Base-by-base conservation (phyloP, 2,329 filamentous ascomycete species). In the Macroventuria anomochaeta region DNA sequence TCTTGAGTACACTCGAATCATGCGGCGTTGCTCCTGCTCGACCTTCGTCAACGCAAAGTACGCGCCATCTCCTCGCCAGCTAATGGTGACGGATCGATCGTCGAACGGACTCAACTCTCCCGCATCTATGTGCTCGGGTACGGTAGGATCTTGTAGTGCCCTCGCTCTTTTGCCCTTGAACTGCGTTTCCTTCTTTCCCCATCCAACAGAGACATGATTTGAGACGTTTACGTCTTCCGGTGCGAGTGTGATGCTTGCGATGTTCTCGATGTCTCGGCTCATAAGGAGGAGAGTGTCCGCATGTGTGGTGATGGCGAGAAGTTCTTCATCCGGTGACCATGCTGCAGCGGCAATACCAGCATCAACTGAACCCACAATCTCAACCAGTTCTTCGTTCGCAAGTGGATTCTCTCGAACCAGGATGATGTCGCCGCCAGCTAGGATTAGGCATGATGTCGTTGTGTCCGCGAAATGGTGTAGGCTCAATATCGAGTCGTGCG, bases 111-210 rank as follows among this genome's bases (percentile, higher is more conserved):
- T 96, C 13, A 93, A 77, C 7, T 85, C 78, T 33, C 95, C 95
- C 70, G 93, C 85, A 67, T 97, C 95, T 15, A 97, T 84, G 70
- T 88, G 90, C 72, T 97, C 93, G 0, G 95, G 95, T 62, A 99
- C 90, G 8, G 95, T 99, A 13, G 95, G 95, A 74, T 99, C 95
- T 47, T 91, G 85, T 60, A 97, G 80, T 17, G 92, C 92, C 76
- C 86, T 88, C 52, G 93, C 93, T 58, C 93, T 86, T 67, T 90
- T 91, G 43, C 95, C 95, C 70, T 97, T 90, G 74, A 99, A 99
- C 73, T 99, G 95, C 0, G 95, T 99, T 76, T 99, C 95, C 71
- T 90, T 91, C 79, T 97, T 97, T 55, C 95, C 95, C 95, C 95
- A 99, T 42, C 95, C 95, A 18, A 99, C 93, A 17, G 92, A 96